Evolutionary conservation across 257 asterid species (phyloP).

Genomic region (Echites panduratus): DNA sequence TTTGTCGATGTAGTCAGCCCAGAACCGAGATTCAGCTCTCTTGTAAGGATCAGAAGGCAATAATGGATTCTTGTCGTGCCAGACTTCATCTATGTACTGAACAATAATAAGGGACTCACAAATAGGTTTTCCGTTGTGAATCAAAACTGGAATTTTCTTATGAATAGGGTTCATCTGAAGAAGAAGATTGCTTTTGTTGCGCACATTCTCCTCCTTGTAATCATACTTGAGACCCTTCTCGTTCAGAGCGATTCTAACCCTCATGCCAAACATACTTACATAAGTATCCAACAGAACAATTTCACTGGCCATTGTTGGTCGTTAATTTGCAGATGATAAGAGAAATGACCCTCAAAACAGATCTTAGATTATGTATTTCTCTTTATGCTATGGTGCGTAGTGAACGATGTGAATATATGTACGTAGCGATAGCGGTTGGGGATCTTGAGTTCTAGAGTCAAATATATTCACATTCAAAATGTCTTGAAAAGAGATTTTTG

Average conservation of each 20-base stretch:
- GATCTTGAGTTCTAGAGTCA: too few species aligned
- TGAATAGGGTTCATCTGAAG: constrained; percentile 9
- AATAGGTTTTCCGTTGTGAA: constrained; percentile 8
- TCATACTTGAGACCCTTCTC: constrained; percentile 40
- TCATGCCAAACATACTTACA: constrained; percentile 39
- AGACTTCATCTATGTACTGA: constrained; percentile 3
- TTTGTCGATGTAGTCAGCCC: constrained; percentile 9
- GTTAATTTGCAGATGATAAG: too few species aligned
- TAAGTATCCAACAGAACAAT: constrained; percentile 22
- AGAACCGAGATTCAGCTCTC: constrained; percentile 6
- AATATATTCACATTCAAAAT: too few species aligned
- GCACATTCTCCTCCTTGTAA: constrained; percentile 31
- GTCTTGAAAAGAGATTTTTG: too few species aligned
- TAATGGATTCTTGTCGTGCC: constrained; percentile 7
- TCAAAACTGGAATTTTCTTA: constrained; percentile 4
- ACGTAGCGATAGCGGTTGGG: too few species aligned
- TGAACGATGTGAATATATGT: too few species aligned
- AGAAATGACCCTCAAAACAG: too few species aligned
- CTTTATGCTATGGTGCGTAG: too few species aligned
- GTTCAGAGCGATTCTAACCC: constrained; percentile 38
- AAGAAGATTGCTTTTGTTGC: not conserved
- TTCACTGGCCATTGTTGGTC: not conserved
- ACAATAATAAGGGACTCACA: constrained; percentile 7
- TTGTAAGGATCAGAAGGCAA: constrained; percentile 14
- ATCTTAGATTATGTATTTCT: too few species aligned